A percentile compares a stretch with the other conserved stretches of the same genome.
phyloP scores from a whole-genome alignment of 257 asterid species.

The Solanum commersonii region DNA sequence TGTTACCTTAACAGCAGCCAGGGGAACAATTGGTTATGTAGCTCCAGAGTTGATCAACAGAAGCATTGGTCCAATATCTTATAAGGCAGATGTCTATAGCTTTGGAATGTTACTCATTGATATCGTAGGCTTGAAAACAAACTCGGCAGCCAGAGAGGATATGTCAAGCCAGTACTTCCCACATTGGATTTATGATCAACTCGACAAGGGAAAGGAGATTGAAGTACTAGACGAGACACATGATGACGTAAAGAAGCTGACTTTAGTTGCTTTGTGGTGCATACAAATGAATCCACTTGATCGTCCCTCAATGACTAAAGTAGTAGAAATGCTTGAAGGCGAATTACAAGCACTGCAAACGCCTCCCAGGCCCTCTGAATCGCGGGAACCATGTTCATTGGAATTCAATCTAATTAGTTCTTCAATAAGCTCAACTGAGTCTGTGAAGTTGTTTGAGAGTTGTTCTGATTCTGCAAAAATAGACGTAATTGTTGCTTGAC shows the following conservation, averaged over 20 bases:
- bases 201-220: neutral
- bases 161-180: conserved; percentile 9
- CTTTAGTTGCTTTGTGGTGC: conserved; percentile 13
- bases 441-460: neutral
- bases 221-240: neutral
- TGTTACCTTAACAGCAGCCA: conserved; percentile 1
- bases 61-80: conserved; percentile 6
- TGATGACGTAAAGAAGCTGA: conserved; percentile 3
- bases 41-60: conserved; percentile 18
- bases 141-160: neutral
- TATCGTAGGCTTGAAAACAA: conserved; percentile 10
- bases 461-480: neutral
- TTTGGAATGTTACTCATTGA: conserved; percentile 13
- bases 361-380: conserved; percentile 8
- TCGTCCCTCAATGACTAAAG: conserved; percentile 11
- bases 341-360: neutral
- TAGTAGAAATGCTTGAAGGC: conserved; percentile 3
- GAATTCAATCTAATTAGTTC: neutral
- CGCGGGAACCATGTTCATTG: neutral
- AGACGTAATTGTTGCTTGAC: neutral
- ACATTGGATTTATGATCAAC: neutral
- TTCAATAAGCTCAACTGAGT: neutral
- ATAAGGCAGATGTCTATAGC: conserved; percentile 20
- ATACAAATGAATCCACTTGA: conserved; percentile 8
- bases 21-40: conserved; percentile 19